Evolutionary conservation across 129 eudicot species (phyloP).

Genomic region (Pulicaria dysenterica): DNA sequence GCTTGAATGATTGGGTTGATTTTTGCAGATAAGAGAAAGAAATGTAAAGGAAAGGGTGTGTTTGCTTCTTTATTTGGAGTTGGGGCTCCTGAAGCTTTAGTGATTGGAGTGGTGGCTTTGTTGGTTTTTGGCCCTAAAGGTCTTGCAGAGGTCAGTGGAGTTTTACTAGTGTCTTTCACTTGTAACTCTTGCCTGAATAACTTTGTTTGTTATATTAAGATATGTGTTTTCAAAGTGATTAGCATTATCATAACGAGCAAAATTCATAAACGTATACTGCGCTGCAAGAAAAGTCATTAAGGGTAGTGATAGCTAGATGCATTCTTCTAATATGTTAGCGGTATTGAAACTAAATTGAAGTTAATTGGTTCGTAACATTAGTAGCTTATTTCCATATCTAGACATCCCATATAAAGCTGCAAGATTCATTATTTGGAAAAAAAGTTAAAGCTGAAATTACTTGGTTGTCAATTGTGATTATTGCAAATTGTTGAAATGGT

Average conservation of each 20-base stretch:
- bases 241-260: not conserved
- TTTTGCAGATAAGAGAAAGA: slow-evolving; percentile 58
- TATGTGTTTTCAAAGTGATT: not conserved
- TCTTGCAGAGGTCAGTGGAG: slow-evolving; percentile 82
- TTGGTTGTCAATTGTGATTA: not conserved
- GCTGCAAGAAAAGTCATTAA: not conserved
- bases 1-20: not conserved
- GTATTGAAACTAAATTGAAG: too few species aligned
- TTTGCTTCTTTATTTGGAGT: slow-evolving; percentile 96
- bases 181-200: not conserved
- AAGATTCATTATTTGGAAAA: not conserved
- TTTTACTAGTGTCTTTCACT: not conserved
- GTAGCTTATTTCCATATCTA: not conserved
- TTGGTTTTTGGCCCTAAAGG: slow-evolving; percentile 99
- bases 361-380: not conserved
- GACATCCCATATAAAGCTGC: not conserved
- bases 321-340: too few species aligned
- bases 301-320: not conserved
- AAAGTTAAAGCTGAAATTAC: not conserved
- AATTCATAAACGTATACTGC: not conserved
- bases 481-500: not conserved
- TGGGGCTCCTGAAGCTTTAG: slow-evolving; percentile 98
- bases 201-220: not conserved
- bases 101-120: slow-evolving; percentile 96
- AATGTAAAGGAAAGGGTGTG: slow-evolving; percentile 49